Evolutionary conservation across 169 alveolate species (phyloP).

Genomic region (Eimeria necatrix): DNA sequence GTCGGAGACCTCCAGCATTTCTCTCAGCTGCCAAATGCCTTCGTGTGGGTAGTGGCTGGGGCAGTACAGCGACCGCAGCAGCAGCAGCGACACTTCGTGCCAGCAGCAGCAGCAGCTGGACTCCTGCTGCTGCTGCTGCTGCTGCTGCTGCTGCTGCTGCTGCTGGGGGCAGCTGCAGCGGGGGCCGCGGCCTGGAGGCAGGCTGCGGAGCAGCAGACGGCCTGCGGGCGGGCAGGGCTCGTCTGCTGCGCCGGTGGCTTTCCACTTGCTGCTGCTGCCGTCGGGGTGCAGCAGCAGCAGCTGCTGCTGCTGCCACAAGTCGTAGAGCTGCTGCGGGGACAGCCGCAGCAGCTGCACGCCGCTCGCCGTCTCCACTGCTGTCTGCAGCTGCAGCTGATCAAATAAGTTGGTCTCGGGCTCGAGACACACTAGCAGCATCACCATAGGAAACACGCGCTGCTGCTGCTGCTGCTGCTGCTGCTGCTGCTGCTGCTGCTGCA

Average conservation of each 20-base stretch:
- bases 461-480: neutral
- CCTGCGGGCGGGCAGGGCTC: neutral
- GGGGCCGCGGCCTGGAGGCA: neutral
- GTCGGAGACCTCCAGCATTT: slow-evolving; percentile 86
- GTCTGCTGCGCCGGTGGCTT: neutral
- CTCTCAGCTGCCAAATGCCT: slow-evolving; percentile 86
- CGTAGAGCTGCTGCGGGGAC: neutral
- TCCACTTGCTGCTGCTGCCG: neutral
- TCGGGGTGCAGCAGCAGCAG: slow-evolving; percentile 16
- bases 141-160: neutral
- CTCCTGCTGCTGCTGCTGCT: slow-evolving; percentile 1
- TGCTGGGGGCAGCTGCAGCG: neutral
- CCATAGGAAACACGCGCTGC: neutral
- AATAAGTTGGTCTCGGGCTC: slow-evolving; percentile 24
- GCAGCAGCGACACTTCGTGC: slow-evolving; percentile 86
- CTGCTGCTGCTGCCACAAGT: slow-evolving; percentile 20
- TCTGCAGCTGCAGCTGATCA: slow-evolving; percentile 65
- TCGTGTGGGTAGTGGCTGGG: slow-evolving; percentile 86
- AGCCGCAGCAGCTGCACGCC: neutral
- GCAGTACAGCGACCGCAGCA: slow-evolving; percentile 86
- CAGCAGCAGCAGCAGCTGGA: neutral
- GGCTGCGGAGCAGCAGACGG: neutral
- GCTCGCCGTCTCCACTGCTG: neutral
- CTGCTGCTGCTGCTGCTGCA: neutral
- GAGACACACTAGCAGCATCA: slow-evolving; percentile 30